A percentile compares a stretch with the other conserved stretches of the same genome.
These are phyloP conservation scores for Heliocybe sulcata DNA, from an alignment of 1,284 basidiomycete species.

Conservation along the genomic window DNA sequence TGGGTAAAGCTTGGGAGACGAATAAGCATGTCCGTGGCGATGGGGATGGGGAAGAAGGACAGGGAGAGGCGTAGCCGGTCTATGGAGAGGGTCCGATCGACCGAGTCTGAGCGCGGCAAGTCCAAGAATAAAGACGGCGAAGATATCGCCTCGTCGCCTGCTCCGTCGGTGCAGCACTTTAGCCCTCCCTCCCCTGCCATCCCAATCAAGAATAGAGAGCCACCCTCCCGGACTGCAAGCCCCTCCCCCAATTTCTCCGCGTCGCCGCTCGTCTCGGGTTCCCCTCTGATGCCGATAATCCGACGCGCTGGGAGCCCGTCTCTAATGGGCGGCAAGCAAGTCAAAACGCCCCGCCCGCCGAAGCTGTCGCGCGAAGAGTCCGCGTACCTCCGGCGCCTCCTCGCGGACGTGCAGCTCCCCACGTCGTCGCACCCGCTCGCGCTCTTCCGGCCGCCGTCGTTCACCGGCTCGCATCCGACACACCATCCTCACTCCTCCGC, in stretches of 20 bases:
- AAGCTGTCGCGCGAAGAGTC: slow-evolving; percentile 48
- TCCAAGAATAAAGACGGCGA: not conserved
- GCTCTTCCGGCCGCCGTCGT: slow-evolving; percentile 31
- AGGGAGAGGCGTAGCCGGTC: slow-evolving; percentile 9
- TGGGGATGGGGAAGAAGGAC: slow-evolving; percentile 34
- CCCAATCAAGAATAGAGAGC: not conserved
- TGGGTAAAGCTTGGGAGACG: slow-evolving; percentile 57
- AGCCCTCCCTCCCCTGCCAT: not conserved
- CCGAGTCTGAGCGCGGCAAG: slow-evolving; percentile 9
- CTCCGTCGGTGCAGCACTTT: not conserved
- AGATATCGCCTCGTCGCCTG: not conserved
- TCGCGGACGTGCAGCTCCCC: slow-evolving; percentile 48
- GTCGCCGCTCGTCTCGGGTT: not conserved
- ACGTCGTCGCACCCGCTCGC: slow-evolving; percentile 30
- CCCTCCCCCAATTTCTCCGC: not conserved
- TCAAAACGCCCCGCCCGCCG: slow-evolving; percentile 21
- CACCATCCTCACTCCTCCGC: slow-evolving; percentile 10
- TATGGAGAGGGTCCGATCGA: slow-evolving; percentile 19
- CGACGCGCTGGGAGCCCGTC: not conserved
- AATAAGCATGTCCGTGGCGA: slow-evolving; percentile 47
- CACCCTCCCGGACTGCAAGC: not conserved
- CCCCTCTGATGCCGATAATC: slow-evolving; percentile 1
- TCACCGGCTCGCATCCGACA: slow-evolving; percentile 5
- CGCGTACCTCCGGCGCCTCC: slow-evolving; percentile 55
- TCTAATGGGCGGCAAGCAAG: not conserved